phyloP scores from a whole-genome alignment of 495 filamentous ascomycete species.

The Penicillium bialowiezense region DNA sequence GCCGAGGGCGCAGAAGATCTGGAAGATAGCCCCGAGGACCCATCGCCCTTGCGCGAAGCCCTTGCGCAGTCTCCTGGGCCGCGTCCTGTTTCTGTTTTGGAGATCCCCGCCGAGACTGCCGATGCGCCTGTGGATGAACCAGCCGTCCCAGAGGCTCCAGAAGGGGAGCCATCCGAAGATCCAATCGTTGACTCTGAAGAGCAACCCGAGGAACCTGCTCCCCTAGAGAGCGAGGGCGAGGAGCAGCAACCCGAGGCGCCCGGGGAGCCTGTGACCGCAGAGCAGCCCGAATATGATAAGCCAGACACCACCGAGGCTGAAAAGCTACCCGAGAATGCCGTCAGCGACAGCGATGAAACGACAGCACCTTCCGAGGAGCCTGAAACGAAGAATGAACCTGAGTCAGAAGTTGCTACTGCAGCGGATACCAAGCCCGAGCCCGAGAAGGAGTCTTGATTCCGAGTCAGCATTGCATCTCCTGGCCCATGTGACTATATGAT shows the following conservation, averaged over 20 bases:
- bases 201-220: conserved; percentile 1
- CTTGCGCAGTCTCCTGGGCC: conserved; percentile 16
- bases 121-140: conserved; percentile 5
- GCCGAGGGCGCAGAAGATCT: conserved; percentile 69
- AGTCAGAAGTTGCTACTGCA: conserved; percentile 6
- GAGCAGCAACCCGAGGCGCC: conserved; percentile 3
- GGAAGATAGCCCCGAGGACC: conserved; percentile 19
- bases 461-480: neutral
- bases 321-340: conserved; percentile 1
- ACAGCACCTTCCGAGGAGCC: conserved; percentile 10
- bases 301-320: neutral
- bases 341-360: conserved; percentile 9
- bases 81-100: conserved; percentile 8
- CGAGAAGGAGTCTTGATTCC: conserved; percentile 9
- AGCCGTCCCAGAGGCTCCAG: neutral
- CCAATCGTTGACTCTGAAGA: conserved; percentile 6
- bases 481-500: conserved; percentile 7
- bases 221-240: too few relatives aligned
- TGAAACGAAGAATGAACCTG: conserved; percentile 5
- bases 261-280: conserved; percentile 3
- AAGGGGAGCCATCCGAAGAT: neutral
- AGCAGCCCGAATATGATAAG: neutral
- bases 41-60: conserved; percentile 14
- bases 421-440: conserved; percentile 12
- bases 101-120: neutral